Base-by-base conservation (phyloP, 1,284 basidiomycete species). In the Stereum hirsutum region DNA sequence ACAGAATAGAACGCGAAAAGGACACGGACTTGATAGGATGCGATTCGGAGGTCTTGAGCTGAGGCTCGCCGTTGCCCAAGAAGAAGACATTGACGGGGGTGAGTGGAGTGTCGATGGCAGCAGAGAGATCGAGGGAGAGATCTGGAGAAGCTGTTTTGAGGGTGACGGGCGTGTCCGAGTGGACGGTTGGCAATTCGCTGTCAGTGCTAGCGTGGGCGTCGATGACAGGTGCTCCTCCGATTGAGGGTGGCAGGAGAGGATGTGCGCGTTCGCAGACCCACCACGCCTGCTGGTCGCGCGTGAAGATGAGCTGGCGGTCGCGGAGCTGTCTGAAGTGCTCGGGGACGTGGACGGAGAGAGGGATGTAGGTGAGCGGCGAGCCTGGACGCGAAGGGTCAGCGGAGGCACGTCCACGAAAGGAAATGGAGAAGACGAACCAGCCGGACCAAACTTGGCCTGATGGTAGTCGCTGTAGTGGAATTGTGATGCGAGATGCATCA, bases 391-490 rank as follows among this genome's bases (percentile, higher is more conserved):
- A 27, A 50, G 27, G 26, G 24, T 25, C 33, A n/a, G n/a, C n/a
- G n/a, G n/a, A n/a, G n/a, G 15, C 20, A 19, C 27, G 32, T 14
- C 21, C 25, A 32, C 17, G 34, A 3, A 25, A 19, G 21, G 41
- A 35, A 26, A 24, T 14, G 20, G 33, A 35, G n/a, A n/a, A n/a
- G n/a, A 50, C 63, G 44, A 46, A 81, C 86, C 87, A 53, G 69
- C 61, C 4, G 70, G 65, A 11, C 87, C 89, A 51, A 76, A 83
- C 59, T 91, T 91, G n/a, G 78, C 61, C 44, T 75, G 69, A 53
- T 77, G 85, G 60, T 92, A 91, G 37, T 86, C 81, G 61, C 82
- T 87, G 44, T 61, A 52, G 46, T 91, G 89, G 65, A 89, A 86
- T 56, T 91, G 88, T 6, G 85, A 88, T 4, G 85, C 84, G 15